Conservation (phyloP, 176 grass and related monocot species). For the Eragrostis nindensis region DNA sequence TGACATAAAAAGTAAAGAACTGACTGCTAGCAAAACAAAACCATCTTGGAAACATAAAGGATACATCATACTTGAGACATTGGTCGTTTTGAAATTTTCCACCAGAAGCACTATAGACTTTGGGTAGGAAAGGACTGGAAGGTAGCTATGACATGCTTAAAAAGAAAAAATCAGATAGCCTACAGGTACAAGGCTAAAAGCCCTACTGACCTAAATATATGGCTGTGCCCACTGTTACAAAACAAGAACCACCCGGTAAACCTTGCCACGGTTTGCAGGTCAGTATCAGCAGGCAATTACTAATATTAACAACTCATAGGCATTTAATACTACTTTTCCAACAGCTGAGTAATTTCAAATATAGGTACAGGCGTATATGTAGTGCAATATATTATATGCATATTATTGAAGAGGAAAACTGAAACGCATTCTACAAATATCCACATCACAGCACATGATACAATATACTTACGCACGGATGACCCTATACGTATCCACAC, state of each 20-base stretch:
- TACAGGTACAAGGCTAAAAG: neutral
- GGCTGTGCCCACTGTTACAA: neutral
- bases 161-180: conserved; percentile 24
- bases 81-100: neutral
- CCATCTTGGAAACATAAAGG: neutral
- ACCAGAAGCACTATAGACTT: neutral
- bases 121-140: conserved; percentile 1
- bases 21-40: conserved; percentile 4
- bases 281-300: neutral
- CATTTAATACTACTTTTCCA: neutral
- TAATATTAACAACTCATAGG: conserved; percentile 7
- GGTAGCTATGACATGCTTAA: neutral
- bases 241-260: neutral
- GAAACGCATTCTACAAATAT: neutral
- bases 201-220: neutral
- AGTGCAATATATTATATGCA: neutral
- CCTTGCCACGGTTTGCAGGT: neutral
- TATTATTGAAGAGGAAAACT: neutral
- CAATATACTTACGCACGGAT: neutral
- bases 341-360: neutral
- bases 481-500: no score
- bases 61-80: neutral
- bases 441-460: neutral
- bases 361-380: neutral
- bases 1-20: neutral